These are phyloP conservation scores for Suhomyces maxii DNA, from an alignment of 1,139 yeast species.

Conservation along the genomic window DNA sequence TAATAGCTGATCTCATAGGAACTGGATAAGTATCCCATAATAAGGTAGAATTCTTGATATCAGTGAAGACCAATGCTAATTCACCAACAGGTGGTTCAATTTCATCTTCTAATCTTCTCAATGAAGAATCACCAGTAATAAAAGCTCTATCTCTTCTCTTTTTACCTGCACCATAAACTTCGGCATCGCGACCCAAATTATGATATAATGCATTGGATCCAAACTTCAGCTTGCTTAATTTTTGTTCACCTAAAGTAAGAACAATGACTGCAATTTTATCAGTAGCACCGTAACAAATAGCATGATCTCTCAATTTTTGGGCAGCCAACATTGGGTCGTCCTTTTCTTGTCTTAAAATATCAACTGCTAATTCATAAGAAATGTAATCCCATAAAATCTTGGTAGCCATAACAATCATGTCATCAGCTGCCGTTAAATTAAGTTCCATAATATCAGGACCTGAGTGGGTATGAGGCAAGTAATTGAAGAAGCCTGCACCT, in stretches of 20 bases:
- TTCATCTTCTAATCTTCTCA: slow-evolving; percentile 86
- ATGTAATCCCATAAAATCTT: slow-evolving; percentile 83
- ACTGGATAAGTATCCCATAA: slow-evolving; percentile 92
- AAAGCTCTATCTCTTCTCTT: slow-evolving; percentile 57
- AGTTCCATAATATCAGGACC: slow-evolving; percentile 76
- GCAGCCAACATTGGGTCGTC: slow-evolving; percentile 91
- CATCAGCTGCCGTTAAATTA: slow-evolving; percentile 69
- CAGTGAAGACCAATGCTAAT: slow-evolving; percentile 93
- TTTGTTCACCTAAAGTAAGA: slow-evolving; percentile 56
- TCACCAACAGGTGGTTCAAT: slow-evolving; percentile 95
- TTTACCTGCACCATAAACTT: slow-evolving; percentile 46
- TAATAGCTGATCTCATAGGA: slow-evolving; percentile 96
- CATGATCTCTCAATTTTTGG: slow-evolving; percentile 89
- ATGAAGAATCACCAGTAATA: slow-evolving; percentile 70
- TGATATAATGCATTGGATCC: slow-evolving; percentile 36
- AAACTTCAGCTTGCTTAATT: slow-evolving; percentile 28
- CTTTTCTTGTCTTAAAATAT: slow-evolving; percentile 79
- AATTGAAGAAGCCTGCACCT: slow-evolving; percentile 87
- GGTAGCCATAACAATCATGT: slow-evolving; percentile 83
- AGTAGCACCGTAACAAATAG: slow-evolving; percentile 85
- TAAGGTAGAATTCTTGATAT: slow-evolving; percentile 89
- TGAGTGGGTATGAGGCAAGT: slow-evolving; percentile 85
- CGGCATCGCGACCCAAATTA: slow-evolving; percentile 44
- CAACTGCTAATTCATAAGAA: slow-evolving; percentile 84
- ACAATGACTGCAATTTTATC: slow-evolving; percentile 87